A percentile compares a stretch with the other conserved stretches of the same genome.
These are phyloP conservation scores for Rutstroemia sp. DNA, from an alignment of 2,329 filamentous ascomycete genomes.

Conservation along the genomic window DNA sequence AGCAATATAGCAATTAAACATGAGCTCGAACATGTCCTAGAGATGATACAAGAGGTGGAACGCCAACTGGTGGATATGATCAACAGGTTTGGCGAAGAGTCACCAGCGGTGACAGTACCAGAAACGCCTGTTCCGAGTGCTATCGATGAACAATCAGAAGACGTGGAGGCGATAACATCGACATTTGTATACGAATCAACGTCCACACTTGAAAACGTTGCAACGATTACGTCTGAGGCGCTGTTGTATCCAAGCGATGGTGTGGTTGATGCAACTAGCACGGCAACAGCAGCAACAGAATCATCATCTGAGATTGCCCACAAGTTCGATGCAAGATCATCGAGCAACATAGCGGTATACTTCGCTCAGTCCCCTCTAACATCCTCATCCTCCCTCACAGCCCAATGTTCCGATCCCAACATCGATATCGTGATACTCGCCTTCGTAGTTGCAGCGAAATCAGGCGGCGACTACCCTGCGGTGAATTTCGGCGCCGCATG, in stretches of 20 bases:
- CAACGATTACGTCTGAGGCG: neutral
- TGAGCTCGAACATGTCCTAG: neutral
- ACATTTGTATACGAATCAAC: neutral
- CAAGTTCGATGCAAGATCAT: constrained; percentile 23
- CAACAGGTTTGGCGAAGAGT: neutral
- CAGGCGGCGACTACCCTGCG: constrained; percentile 14
- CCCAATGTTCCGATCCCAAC: constrained; percentile 28
- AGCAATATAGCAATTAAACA: neutral
- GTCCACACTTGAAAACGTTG: neutral
- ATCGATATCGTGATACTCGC: constrained; percentile 32
- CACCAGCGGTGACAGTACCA: neutral
- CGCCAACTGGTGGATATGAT: neutral
- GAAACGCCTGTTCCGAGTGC: neutral
- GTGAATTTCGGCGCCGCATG: constrained; percentile 32
- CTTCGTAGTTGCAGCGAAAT: constrained; percentile 16
- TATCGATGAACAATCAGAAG: neutral
- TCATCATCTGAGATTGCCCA: constrained; percentile 9
- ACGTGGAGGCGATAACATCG: neutral
- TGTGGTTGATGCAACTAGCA: neutral
- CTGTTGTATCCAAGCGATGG: neutral
- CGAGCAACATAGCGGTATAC: constrained; percentile 30
- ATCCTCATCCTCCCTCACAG: constrained; percentile 22
- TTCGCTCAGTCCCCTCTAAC: constrained; percentile 26
- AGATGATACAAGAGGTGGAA: neutral
- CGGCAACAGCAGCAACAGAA: neutral